These are phyloP conservation scores for Backusella liffmaniae DNA, from an alignment of 192 early-diverging fungal species.

Conservation along the genomic window DNA sequence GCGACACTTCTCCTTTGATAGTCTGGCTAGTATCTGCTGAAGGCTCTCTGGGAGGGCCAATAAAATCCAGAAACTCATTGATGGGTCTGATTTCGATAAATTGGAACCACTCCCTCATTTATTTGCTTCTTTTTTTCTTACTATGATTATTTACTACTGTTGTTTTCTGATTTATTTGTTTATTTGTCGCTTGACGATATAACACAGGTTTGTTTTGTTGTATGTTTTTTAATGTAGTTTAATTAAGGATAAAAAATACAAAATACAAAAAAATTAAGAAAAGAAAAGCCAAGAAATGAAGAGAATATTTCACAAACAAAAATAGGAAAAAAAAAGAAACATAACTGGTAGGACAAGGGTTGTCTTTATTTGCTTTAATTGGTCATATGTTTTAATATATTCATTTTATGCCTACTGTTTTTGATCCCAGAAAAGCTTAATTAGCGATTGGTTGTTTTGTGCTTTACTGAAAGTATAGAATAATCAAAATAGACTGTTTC, in stretches of 20 bases:
- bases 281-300: neutral
- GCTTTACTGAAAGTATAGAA: neutral
- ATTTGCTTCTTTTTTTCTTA: neutral
- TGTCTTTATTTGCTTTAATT: neutral
- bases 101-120: conserved; percentile 24
- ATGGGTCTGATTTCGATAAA: conserved; percentile 22
- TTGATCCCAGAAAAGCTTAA: neutral
- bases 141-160: neutral
- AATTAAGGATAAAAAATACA: neutral
- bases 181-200: neutral
- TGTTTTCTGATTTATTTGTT: neutral
- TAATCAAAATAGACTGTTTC: neutral
- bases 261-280: neutral
- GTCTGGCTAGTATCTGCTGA: neutral
- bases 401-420: neutral
- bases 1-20: conserved; percentile 16
- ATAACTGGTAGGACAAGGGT: neutral
- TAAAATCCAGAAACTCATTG: conserved; percentile 16
- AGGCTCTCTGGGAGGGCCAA: conserved; percentile 6
- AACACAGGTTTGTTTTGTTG: neutral
- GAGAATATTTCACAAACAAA: neutral
- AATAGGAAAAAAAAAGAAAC: neutral
- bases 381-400: neutral
- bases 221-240: too few relatives aligned
- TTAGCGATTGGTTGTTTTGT: neutral